phyloP scores from a whole-genome alignment of 805 yeast genomes.

The Pichia scutulata region DNA sequence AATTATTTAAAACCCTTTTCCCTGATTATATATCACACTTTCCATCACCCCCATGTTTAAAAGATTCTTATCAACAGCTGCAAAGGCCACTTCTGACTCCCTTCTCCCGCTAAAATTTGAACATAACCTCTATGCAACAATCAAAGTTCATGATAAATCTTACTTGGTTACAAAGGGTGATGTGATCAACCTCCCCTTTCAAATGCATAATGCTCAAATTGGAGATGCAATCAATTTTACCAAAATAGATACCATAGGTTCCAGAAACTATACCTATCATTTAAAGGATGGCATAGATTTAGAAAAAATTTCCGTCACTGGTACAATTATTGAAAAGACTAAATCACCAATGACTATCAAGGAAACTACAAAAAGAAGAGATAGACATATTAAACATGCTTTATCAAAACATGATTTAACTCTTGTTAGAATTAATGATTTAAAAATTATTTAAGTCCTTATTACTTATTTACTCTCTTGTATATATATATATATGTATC shows the following conservation, averaged over 20 bases:
- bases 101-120: constrained; percentile 58
- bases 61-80: constrained; percentile 3
- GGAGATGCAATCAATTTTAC: constrained; percentile 76
- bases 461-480: background rate
- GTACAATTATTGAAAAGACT: constrained; percentile 80
- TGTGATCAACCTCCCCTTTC: constrained; percentile 68
- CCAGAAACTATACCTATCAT: constrained; percentile 68
- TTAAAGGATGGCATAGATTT: constrained; percentile 45
- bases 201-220: constrained; percentile 64
- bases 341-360: constrained; percentile 67
- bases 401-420: constrained; percentile 67
- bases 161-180: constrained; percentile 92
- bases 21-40: background rate
- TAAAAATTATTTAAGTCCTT: constrained; percentile 34
- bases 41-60: constrained; percentile 1
- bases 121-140: constrained; percentile 69
- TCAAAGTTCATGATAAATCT: constrained; percentile 75
- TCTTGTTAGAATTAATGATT: constrained; percentile 66
- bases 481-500: background rate
- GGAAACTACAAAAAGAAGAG: constrained; percentile 73
- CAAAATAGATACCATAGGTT: constrained; percentile 76
- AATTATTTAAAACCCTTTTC: too few species aligned
- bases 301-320: constrained; percentile 52
- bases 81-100: constrained; percentile 4
- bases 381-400: constrained; percentile 64